phyloP scores from a whole-genome alignment of 495 filamentous ascomycete species.

The Aspergillus incahuasiensis region DNA sequence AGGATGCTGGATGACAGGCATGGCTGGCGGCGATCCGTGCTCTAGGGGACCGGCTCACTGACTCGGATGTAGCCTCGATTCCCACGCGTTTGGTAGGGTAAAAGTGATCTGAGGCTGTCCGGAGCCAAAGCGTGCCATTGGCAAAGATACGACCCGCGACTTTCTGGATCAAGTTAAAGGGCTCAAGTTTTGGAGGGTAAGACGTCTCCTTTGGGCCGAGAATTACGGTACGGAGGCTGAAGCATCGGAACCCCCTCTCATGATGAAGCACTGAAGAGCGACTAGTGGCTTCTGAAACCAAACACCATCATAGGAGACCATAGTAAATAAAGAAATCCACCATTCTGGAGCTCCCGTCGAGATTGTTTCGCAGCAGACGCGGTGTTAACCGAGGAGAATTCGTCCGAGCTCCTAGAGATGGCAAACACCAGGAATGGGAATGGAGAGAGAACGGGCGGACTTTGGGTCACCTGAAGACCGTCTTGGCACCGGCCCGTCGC shows the following conservation, averaged over 20 bases:
- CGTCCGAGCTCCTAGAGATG: background rate
- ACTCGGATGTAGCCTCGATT: background rate
- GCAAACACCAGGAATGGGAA: background rate
- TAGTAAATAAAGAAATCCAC: background rate
- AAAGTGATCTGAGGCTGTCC: background rate
- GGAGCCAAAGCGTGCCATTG: background rate
- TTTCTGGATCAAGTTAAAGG: slow-evolving; percentile 10
- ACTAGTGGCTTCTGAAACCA: slow-evolving; percentile 13
- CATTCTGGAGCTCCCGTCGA: slow-evolving; percentile 1
- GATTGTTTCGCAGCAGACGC: slow-evolving; percentile 7
- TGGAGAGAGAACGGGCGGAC: background rate
- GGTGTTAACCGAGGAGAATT: slow-evolving; percentile 4
- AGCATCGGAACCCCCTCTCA: slow-evolving; percentile 6
- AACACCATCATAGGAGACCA: background rate
- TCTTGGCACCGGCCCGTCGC: slow-evolving; percentile 12
- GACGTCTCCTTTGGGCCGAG: slow-evolving; percentile 4
- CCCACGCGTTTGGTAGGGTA: background rate
- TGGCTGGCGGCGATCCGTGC: slow-evolving; percentile 14
- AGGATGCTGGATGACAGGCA: slow-evolving; percentile 13
- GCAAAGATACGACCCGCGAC: background rate
- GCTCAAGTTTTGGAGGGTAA: background rate
- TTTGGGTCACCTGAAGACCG: slow-evolving; percentile 1
- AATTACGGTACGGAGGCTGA: background rate
- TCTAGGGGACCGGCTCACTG: background rate
- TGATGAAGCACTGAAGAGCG: background rate